A percentile compares a stretch with the other conserved stretches of the same genome.
Evolutionary conservation across 2,329 filamentous ascomycete species (phyloP).

Genomic region (Cordyceps fumosorosea): DNA sequence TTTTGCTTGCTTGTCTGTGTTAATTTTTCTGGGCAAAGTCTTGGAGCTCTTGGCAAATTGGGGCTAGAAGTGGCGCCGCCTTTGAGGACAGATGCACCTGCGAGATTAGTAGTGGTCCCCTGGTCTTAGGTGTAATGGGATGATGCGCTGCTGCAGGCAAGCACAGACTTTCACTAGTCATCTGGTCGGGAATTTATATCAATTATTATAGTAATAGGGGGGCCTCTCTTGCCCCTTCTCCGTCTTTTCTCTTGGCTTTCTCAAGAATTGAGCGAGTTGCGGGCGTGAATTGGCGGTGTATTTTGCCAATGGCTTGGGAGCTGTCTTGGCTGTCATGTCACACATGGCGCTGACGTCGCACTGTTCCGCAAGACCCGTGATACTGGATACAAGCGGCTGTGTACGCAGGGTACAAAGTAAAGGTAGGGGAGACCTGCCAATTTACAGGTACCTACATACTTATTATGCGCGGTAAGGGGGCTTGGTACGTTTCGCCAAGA

Average conservation of each 20-base stretch:
- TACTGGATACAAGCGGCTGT: background rate
- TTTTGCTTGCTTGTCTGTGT: background rate
- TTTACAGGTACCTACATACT: background rate
- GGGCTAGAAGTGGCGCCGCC: slow-evolving; percentile 10
- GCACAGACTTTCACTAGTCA: no score
- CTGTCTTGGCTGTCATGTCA: slow-evolving; percentile 1
- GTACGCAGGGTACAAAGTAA: no score
- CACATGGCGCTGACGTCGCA: background rate
- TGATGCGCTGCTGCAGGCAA: background rate
- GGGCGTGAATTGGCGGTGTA: background rate
- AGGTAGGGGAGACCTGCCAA: background rate
- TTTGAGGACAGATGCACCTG: background rate
- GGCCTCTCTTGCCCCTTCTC: background rate
- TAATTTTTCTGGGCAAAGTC: slow-evolving; percentile 7
- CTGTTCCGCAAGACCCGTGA: background rate
- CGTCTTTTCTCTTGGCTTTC: background rate
- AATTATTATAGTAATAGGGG: background rate
- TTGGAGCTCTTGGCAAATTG: slow-evolving; percentile 11
- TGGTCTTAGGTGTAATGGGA: background rate
- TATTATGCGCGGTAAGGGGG: background rate
- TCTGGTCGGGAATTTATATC: no score
- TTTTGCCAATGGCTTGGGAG: background rate
- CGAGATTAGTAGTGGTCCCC: slow-evolving; percentile 7
- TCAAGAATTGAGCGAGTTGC: background rate
- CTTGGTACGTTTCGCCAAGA: slow-evolving; percentile 2